Percentiles rank a stretch among this genome's conserved stretches.
These are phyloP conservation scores for Triangularia verruculosa DNA, from an alignment of 2,329 filamentous ascomycete genomes.

Conservation along the genomic window DNA sequence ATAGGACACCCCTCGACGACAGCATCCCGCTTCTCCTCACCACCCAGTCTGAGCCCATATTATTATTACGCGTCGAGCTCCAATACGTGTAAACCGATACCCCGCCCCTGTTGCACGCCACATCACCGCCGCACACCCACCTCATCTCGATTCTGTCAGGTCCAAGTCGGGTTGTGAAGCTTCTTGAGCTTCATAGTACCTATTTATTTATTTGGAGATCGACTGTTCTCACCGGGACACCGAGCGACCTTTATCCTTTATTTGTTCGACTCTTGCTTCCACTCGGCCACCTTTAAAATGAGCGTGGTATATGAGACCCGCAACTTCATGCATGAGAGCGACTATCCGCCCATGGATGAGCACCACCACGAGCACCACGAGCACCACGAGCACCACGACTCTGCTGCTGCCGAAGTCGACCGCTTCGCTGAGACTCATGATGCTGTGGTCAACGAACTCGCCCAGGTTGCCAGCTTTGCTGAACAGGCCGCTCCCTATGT, in stretches of 20 bases:
- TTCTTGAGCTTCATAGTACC: background rate
- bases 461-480: conserved; percentile 36
- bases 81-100: background rate
- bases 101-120: background rate
- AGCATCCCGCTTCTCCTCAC: background rate
- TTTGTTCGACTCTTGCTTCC: background rate
- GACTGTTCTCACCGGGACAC: background rate
- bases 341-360: conserved; percentile 47
- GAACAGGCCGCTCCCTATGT: conserved; percentile 29
- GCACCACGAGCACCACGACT: conserved; percentile 32
- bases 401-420: conserved; percentile 36
- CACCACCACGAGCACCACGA: conserved; percentile 31
- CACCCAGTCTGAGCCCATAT: background rate
- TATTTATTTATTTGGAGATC: background rate
- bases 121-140: background rate
- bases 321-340: conserved; percentile 47
- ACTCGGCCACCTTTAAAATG: conserved; percentile 19
- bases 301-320: conserved; percentile 50
- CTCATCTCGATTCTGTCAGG: background rate
- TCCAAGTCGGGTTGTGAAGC: background rate
- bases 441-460: conserved; percentile 34
- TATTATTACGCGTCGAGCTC: background rate
- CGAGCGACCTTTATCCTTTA: background rate
- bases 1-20: background rate
- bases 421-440: conserved; percentile 41